Evolutionary conservation across 2,329 filamentous ascomycete species (phyloP).

Genomic region (Magnaporthales sp.): DNA sequence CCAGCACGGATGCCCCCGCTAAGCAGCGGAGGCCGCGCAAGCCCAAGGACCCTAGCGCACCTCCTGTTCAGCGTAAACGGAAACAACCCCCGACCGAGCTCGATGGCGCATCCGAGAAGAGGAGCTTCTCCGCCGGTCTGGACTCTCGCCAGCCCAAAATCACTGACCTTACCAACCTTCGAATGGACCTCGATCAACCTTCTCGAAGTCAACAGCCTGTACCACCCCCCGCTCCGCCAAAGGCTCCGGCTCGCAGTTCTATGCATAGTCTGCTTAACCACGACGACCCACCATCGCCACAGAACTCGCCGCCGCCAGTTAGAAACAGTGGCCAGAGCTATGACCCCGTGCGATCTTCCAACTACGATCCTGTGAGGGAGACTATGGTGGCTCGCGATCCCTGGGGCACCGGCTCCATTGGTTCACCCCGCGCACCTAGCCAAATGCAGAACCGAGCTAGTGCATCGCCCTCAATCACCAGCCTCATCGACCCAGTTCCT

Average conservation of each 20-base stretch:
- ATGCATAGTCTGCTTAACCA: slow-evolving; percentile 51
- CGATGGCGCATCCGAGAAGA: not conserved
- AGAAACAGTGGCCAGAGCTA: slow-evolving; percentile 74
- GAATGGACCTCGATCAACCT: slow-evolving; percentile 22
- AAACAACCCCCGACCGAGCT: slow-evolving; percentile 32
- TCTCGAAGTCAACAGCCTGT: slow-evolving; percentile 14
- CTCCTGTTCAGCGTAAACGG: slow-evolving; percentile 44
- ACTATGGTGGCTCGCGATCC: slow-evolving; percentile 48
- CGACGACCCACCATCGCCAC: slow-evolving; percentile 35
- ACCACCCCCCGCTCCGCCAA: slow-evolving; percentile 28
- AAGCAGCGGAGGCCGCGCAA: slow-evolving; percentile 48
- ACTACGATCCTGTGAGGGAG: slow-evolving; percentile 55
- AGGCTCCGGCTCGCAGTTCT: slow-evolving; percentile 26
- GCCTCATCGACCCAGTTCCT: slow-evolving; percentile 68
- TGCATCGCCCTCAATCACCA: slow-evolving; percentile 85
- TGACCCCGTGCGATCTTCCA: slow-evolving; percentile 77
- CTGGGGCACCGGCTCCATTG: slow-evolving; percentile 34
- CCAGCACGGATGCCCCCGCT: slow-evolving; percentile 29
- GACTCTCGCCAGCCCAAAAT: slow-evolving; percentile 27
- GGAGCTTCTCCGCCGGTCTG: not conserved
- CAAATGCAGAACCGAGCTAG: slow-evolving; percentile 61
- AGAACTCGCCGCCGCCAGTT: slow-evolving; percentile 32
- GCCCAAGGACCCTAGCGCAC: slow-evolving; percentile 49
- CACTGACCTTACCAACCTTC: slow-evolving; percentile 29
- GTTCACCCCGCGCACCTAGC: slow-evolving; percentile 40